These are phyloP conservation scores for Sclerotinia sclerotiorum DNA, from an alignment of 2,329 filamentous ascomycete species.

Conservation along the genomic window DNA sequence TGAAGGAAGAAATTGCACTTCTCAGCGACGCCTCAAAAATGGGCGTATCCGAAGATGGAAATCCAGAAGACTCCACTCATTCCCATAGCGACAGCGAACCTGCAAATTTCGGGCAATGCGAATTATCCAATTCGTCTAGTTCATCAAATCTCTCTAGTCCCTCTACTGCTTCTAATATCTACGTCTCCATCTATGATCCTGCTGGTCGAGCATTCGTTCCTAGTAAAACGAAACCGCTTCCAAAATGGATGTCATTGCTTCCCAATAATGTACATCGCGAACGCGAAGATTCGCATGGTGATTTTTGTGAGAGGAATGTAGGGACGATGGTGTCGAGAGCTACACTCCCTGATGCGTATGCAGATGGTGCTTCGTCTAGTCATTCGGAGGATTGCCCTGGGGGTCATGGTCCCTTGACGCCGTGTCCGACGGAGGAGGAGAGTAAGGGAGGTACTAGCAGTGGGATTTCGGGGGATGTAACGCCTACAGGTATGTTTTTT, in stretches of 20 bases:
- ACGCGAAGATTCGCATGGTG: slow-evolving; percentile 11
- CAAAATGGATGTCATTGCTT: slow-evolving; percentile 42
- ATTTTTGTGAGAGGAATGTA: background rate
- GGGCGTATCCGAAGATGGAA: slow-evolving; percentile 30
- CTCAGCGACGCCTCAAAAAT: slow-evolving; percentile 31
- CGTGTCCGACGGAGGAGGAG: background rate
- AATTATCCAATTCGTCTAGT: background rate
- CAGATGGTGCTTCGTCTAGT: slow-evolving; percentile 13
- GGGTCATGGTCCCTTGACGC: background rate
- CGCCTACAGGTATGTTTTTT: background rate
- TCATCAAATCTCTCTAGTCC: background rate
- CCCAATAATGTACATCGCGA: slow-evolving; percentile 34
- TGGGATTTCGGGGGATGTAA: background rate
- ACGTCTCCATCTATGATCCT: slow-evolving; percentile 53
- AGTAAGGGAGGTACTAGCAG: too few species aligned
- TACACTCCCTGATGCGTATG: slow-evolving; percentile 17
- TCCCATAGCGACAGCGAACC: slow-evolving; percentile 26
- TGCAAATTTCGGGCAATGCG: slow-evolving; percentile 8
- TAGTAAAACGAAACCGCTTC: slow-evolving; percentile 53
- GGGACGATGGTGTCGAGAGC: background rate
- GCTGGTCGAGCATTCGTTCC: slow-evolving; percentile 50
- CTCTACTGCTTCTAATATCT: slow-evolving; percentile 41
- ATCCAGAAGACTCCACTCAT: slow-evolving; percentile 23
- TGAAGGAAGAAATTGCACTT: slow-evolving; percentile 23
- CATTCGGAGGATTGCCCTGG: slow-evolving; percentile 20